A percentile compares a stretch with the other conserved stretches of the same genome.
Evolutionary conservation across 116 monocot species (phyloP).

Genomic region (Dioscorea cayenensis): DNA sequence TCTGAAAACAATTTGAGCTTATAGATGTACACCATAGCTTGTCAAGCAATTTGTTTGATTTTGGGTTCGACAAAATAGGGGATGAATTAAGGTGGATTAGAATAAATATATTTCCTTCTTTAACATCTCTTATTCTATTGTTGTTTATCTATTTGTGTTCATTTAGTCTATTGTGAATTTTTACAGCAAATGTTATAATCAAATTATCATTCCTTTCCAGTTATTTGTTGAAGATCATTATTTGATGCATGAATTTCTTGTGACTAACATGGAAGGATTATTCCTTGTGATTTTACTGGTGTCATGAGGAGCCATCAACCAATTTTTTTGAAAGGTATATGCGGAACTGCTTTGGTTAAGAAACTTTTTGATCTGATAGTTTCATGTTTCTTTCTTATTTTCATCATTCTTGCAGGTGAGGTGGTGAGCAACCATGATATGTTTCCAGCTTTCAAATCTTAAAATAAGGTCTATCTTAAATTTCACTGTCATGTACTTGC

Average conservation of each 20-base stretch:
- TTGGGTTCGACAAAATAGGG: too few species aligned
- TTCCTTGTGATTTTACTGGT: conserved; percentile 98
- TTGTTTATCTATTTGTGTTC: too few species aligned
- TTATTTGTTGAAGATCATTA: too few species aligned
- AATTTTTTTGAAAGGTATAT: conserved; percentile 73
- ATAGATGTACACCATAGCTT: neutral
- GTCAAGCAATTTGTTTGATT: neutral
- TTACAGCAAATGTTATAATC: too few species aligned
- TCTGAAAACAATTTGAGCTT: neutral
- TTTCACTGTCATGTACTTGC: too few species aligned
- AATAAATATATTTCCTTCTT: too few species aligned
- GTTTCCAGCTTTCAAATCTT: too few species aligned
- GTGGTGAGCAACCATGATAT: conserved; percentile 83
- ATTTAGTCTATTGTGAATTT: too few species aligned
- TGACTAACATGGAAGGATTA: conserved; percentile 71
- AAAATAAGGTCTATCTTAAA: too few species aligned
- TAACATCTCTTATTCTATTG: too few species aligned
- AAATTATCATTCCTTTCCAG: too few species aligned
- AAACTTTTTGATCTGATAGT: neutral
- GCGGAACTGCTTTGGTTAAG: neutral
- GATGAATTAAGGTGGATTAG: too few species aligned
- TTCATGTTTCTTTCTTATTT: neutral
- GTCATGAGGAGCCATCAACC: conserved; percentile 78
- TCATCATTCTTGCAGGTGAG: conserved; percentile 51
- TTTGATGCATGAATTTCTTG: neutral